Base-by-base conservation (phyloP, 2,329 filamentous ascomycete species). In the Ambrosiella cleistominuta region DNA sequence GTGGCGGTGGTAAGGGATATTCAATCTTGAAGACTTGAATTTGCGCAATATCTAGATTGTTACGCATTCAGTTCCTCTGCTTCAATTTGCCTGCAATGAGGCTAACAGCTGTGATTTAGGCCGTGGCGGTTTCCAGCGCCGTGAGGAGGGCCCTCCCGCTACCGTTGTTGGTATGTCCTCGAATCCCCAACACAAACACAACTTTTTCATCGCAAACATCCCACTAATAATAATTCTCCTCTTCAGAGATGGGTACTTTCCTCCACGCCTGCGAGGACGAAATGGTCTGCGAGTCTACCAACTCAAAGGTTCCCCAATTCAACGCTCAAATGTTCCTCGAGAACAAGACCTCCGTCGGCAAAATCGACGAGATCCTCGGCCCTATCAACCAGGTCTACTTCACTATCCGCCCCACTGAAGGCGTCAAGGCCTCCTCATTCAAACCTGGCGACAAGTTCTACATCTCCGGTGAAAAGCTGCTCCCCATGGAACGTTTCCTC, bases 371-470 rank as follows among this genome's bases (percentile, higher is more conserved):
- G 75, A 86, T 98, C 64, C 84, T 98, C 65, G 93, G 93, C 60
- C 91, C 93, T 63, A 87, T 98, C 72, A 97, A 95, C 78, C 86
- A 96, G 73, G 88, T 97, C 67, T 95, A 86, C 77, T 98, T 98
- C 78, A 97, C 91, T 67, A 86, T 98, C 72, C 97, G 97, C 76
- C 90, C 91, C 57, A 83, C 88, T 69, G 91, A 97, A 70, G 93
- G 93, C 66, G 97, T 98, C 70, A 86, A 95, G 72, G 89, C 93
- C 62, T 81, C 83, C 61, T 93, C 86, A 45, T 98, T 97, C 83
- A 95, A 96, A 77, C 74, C 83, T 62, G 93, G 93, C 69, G 93
- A 97, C 78, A 95, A 94, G 75, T 94, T 98, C 74, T 98, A 83
- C 77, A 95, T 97, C 68, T 87, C 85, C 65, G 81, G 83, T 67